Percentiles rank a stretch among this genome's conserved stretches.
These are phyloP conservation scores for Leccinum boreale DNA, from an alignment of 768 basidiomycete species.

Conservation along the genomic window DNA sequence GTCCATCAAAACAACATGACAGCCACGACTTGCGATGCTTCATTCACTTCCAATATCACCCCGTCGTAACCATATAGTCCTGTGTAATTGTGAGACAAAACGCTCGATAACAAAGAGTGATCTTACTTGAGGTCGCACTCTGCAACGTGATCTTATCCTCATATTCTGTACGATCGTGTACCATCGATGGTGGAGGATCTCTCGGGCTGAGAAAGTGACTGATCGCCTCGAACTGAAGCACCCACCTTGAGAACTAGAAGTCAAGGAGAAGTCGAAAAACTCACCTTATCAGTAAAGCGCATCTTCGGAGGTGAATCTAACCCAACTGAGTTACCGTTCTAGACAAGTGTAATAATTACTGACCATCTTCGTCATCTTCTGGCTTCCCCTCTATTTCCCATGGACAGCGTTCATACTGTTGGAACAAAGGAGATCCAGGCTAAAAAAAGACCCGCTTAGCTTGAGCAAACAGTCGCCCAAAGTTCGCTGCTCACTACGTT, in stretches of 20 bases:
- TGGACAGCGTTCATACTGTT: conserved; percentile 86
- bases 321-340: background rate
- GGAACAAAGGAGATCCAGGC: conserved; percentile 88
- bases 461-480: background rate
- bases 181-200: conserved; percentile 78
- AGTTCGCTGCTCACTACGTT: conserved; percentile 64
- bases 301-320: conserved; percentile 73
- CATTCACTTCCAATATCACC: conserved; percentile 74
- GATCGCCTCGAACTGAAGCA: conserved; percentile 71
- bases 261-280: conserved; percentile 7
- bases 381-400: conserved; percentile 83
- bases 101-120: background rate
- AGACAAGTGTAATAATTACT: conserved; percentile 5
- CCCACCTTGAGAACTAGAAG: background rate
- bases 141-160: conserved; percentile 69
- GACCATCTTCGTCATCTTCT: conserved; percentile 83
- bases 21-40: conserved; percentile 71
- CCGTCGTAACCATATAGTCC: conserved; percentile 74
- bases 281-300: conserved; percentile 67
- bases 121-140: conserved; percentile 65
- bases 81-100: conserved; percentile 5
- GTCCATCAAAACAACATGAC: conserved; percentile 62
- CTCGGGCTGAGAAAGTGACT: conserved; percentile 72
- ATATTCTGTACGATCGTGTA: conserved; percentile 74
- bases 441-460: conserved; percentile 27